A percentile compares a stretch with the other conserved stretches of the same genome.
phyloP scores from a whole-genome alignment of 352 stramenopile species.

The Phytopythium sindhum region DNA sequence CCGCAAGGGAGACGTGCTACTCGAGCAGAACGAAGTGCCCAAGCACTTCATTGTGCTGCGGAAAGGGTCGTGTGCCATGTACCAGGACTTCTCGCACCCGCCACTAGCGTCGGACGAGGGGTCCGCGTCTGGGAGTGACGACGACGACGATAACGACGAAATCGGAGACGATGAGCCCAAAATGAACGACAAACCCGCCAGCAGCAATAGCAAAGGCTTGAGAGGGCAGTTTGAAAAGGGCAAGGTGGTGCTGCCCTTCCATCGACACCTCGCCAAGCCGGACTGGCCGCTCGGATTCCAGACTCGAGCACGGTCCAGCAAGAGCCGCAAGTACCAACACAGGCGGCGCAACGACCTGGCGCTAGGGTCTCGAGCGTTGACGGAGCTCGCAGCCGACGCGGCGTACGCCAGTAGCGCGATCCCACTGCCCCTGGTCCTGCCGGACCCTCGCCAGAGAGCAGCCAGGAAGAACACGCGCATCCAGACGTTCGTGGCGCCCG shows the following conservation, averaged over 20 bases:
- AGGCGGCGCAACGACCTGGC: conserved; percentile 46
- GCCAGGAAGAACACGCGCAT: conserved; percentile 40
- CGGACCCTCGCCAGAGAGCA: not conserved
- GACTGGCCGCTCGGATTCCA: conserved; percentile 70
- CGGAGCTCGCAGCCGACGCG: not conserved
- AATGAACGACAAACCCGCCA: conserved; percentile 9
- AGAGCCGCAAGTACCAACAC: conserved; percentile 44
- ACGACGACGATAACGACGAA: conserved; percentile 15
- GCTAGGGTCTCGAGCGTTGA: conserved; percentile 1
- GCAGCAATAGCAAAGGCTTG: conserved; percentile 2
- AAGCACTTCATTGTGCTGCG: conserved; percentile 50
- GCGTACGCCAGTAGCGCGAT: conserved; percentile 4
- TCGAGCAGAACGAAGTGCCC: conserved; percentile 60
- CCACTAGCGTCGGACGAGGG: conserved; percentile 24
- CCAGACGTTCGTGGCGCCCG: conserved; percentile 38
- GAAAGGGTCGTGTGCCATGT: conserved; percentile 64
- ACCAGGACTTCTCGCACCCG: conserved; percentile 55
- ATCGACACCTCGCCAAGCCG: conserved; percentile 49
- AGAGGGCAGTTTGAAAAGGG: not conserved
- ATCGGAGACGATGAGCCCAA: conserved; percentile 10
- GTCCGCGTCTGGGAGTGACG: conserved; percentile 3
- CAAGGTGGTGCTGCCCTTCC: conserved; percentile 34
- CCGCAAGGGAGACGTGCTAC: conserved; percentile 58
- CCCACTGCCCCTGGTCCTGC: not conserved
- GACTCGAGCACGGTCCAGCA: conserved; percentile 19